These are phyloP conservation scores for Coprinellus micaceus DNA, from an alignment of 768 basidiomycete genomes.

Conservation along the genomic window DNA sequence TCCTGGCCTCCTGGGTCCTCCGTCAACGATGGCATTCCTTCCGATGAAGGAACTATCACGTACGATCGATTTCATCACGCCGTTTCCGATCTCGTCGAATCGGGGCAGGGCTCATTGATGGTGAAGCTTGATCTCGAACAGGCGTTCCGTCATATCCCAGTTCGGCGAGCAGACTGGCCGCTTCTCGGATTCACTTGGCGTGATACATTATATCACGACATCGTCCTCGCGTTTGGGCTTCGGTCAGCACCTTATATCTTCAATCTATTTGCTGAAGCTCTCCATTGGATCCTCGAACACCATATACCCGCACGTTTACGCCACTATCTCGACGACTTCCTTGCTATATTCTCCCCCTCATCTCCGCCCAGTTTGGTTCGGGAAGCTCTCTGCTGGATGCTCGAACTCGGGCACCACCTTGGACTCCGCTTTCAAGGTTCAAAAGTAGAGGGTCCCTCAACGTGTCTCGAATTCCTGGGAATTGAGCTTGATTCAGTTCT, in stretches of 20 bases:
- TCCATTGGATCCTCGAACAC: constrained; percentile 36
- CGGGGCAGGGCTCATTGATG: constrained; percentile 26
- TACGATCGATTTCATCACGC: constrained; percentile 26
- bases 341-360: constrained; percentile 19
- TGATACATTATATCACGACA: constrained; percentile 21
- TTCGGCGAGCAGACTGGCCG: constrained; percentile 26
- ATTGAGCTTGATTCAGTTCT: constrained; percentile 19
- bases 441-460: constrained; percentile 25
- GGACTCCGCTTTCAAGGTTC: constrained; percentile 25
- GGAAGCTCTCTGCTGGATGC: constrained; percentile 25
- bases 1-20: constrained; percentile 24
- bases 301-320: constrained; percentile 26
- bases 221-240: constrained; percentile 30
- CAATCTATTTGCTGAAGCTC: constrained; percentile 35
- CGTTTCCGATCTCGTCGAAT: constrained; percentile 17
- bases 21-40: constrained; percentile 29
- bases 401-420: constrained; percentile 24
- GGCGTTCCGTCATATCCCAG: constrained; percentile 35
- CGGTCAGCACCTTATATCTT: constrained; percentile 36
- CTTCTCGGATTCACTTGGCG: constrained; percentile 31
- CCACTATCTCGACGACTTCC: constrained; percentile 36
- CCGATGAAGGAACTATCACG: constrained; percentile 21
- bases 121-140: constrained; percentile 32
- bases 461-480: constrained; percentile 23
- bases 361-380: constrained; percentile 5